phyloP scores from a whole-genome alignment of 2,329 filamentous ascomycete species.

The Aspergillus sojae region DNA sequence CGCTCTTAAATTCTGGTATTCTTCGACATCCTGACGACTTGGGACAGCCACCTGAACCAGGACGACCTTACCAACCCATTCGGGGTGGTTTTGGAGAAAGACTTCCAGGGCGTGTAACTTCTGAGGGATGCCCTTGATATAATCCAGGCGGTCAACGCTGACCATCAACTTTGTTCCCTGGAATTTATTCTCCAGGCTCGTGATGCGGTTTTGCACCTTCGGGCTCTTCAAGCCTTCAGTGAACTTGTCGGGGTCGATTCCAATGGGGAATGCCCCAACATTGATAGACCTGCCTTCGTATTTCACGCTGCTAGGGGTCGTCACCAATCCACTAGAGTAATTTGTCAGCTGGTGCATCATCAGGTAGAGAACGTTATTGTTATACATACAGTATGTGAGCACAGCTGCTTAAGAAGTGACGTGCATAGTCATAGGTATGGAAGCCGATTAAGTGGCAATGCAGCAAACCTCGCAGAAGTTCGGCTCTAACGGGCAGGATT shows the following conservation, averaged over 20 bases:
- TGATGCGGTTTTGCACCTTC: slow-evolving; percentile 81
- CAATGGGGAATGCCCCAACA: slow-evolving; percentile 90
- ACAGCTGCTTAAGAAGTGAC: slow-evolving; percentile 91
- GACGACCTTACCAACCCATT: slow-evolving; percentile 95
- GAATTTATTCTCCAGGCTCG: slow-evolving; percentile 80
- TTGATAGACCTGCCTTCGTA: slow-evolving; percentile 82
- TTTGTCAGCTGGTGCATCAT: slow-evolving; percentile 13
- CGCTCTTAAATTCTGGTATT: slow-evolving; percentile 90
- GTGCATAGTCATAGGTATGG: slow-evolving; percentile 94
- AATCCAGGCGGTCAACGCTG: slow-evolving; percentile 90
- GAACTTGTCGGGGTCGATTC: slow-evolving; percentile 94
- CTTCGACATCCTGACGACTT: slow-evolving; percentile 88
- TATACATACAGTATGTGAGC: slow-evolving; percentile 73
- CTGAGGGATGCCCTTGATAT: slow-evolving; percentile 96
- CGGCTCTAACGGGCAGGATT: slow-evolving; percentile 85
- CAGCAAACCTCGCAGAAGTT: slow-evolving; percentile 79
- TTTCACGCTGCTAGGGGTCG: slow-evolving; percentile 87
- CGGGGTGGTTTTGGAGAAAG: slow-evolving; percentile 89
- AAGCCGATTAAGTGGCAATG: slow-evolving; percentile 93
- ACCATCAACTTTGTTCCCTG: slow-evolving; percentile 92
- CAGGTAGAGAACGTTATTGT: not conserved
- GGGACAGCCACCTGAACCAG: slow-evolving; percentile 92
- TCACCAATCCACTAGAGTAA: slow-evolving; percentile 48
- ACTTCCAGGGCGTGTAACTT: slow-evolving; percentile 93
- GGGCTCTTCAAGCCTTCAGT: slow-evolving; percentile 79